phyloP scores from a whole-genome alignment of 2,329 filamentous ascomycete species.

The Ophiostoma triangulosporum region DNA sequence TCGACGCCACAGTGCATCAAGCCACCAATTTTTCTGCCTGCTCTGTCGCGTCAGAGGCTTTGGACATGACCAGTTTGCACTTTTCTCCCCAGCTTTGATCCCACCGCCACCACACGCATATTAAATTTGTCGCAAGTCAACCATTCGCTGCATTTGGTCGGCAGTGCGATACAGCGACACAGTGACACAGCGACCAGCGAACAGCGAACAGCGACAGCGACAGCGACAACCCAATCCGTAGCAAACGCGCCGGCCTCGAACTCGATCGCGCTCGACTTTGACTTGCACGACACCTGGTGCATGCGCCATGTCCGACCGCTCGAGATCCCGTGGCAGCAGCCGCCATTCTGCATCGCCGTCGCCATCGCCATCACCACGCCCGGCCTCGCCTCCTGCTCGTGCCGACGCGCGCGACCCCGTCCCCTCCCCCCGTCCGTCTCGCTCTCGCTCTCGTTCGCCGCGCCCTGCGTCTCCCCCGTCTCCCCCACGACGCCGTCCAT shows the following conservation, averaged over 20 bases:
- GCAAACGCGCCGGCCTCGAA: background rate
- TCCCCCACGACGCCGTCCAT: background rate
- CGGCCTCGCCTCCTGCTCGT: background rate
- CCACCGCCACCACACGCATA: background rate
- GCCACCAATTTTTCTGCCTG: slow-evolving; percentile 7
- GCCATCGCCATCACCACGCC: background rate
- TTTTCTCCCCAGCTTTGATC: background rate
- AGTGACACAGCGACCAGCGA: background rate
- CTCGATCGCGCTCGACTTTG: background rate
- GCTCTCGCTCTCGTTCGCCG: background rate
- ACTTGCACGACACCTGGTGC: background rate
- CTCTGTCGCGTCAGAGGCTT: background rate
- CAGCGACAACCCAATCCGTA: too few relatives aligned
- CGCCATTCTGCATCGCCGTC: background rate
- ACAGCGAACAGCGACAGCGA: too few relatives aligned
- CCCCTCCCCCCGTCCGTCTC: background rate
- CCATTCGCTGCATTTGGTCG: background rate
- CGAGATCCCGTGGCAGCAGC: background rate
- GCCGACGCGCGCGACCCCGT: background rate
- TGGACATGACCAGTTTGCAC: background rate
- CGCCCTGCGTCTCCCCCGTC: background rate
- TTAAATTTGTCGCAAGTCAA: background rate
- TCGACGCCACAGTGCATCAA: slow-evolving; percentile 6
- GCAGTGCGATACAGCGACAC: background rate
- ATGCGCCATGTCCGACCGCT: background rate